These are phyloP conservation scores for Coemansia guatemalensis DNA, from an alignment of 192 early-diverging fungal genomes.

Conservation along the genomic window DNA sequence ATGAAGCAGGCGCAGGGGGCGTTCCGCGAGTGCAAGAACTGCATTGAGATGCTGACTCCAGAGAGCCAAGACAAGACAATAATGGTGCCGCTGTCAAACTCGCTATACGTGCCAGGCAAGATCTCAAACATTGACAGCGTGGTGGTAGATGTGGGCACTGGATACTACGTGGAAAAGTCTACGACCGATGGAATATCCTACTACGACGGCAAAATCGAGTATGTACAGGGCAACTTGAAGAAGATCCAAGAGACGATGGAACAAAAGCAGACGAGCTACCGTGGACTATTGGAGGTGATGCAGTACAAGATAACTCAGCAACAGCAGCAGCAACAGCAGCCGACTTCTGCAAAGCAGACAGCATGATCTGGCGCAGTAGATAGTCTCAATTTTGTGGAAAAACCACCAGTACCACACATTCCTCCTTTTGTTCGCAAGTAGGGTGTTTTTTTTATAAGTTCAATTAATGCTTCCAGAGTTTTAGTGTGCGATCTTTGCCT, in stretches of 20 bases:
- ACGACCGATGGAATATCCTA: conserved; percentile 78
- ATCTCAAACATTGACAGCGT: conserved; percentile 79
- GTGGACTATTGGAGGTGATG: conserved; percentile 46
- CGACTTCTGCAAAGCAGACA: no score
- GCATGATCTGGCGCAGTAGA: conserved; percentile 1
- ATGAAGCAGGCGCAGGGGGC: conserved; percentile 85
- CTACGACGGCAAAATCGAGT: conserved; percentile 81
- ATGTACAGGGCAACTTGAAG: conserved; percentile 76
- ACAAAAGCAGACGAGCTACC: conserved; percentile 72
- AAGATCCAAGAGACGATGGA: conserved; percentile 80
- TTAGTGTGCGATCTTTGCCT: conserved; percentile 88
- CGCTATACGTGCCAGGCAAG: conserved; percentile 92
- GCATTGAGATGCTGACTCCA: conserved; percentile 61
- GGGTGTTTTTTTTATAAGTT: not conserved
- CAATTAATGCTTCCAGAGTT: conserved; percentile 68
- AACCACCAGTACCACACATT: no score
- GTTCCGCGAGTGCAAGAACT: conserved; percentile 81
- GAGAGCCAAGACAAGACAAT: conserved; percentile 53
- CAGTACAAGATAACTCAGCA: conserved; percentile 52
- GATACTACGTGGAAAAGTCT: conserved; percentile 93
- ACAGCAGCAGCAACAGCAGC: conserved; percentile 25
- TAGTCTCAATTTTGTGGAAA: conserved; percentile 2
- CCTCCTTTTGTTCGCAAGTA: no score
- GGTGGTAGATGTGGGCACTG: conserved; percentile 94
- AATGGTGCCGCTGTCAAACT: conserved; percentile 51